Conservation (phyloP, 2,329 filamentous ascomycete genomes). For the Monosporascus sp. region DNA sequence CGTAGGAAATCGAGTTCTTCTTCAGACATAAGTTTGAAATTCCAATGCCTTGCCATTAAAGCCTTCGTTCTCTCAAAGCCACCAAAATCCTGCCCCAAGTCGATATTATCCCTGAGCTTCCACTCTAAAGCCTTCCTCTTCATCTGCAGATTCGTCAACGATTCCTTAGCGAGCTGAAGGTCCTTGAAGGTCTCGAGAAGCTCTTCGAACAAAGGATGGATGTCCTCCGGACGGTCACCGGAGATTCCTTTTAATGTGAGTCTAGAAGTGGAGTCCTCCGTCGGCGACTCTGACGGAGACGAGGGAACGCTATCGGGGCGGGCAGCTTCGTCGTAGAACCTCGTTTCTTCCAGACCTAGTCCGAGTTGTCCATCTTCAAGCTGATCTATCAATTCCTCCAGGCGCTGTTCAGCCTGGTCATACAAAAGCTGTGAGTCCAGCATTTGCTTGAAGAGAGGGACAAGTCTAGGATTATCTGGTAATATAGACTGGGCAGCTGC, state of each 20-base stretch:
- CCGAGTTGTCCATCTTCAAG: slow-evolving; percentile 18
- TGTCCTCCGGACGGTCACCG: slow-evolving; percentile 31
- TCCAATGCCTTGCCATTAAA: slow-evolving; percentile 25
- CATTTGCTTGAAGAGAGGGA: slow-evolving; percentile 20
- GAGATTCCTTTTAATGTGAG: slow-evolving; percentile 21
- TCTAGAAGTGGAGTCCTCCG: neutral
- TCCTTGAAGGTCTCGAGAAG: slow-evolving; percentile 40
- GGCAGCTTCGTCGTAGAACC: slow-evolving; percentile 19
- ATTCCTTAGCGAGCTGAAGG: slow-evolving; percentile 42
- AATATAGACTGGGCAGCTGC: slow-evolving; percentile 18
- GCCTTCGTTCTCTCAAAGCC: slow-evolving; percentile 30
- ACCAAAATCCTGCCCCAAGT: slow-evolving; percentile 17
- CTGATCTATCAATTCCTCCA: slow-evolving; percentile 23
- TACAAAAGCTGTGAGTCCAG: slow-evolving; percentile 13
- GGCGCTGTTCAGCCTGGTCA: slow-evolving; percentile 21
- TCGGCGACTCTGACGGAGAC: neutral
- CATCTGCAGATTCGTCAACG: slow-evolving; percentile 38
- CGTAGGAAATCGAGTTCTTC: slow-evolving; percentile 41
- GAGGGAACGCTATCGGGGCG: slow-evolving; percentile 8
- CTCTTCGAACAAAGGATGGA: slow-evolving; percentile 43
- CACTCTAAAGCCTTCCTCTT: slow-evolving; percentile 28
- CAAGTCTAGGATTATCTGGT: slow-evolving; percentile 11
- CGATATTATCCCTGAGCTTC: slow-evolving; percentile 16
- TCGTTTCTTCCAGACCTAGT: slow-evolving; percentile 17
- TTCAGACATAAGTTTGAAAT: slow-evolving; percentile 23